Evolutionary conservation across 1,284 basidiomycete genomes (phyloP).

Genomic region (Puccinia triticina): DNA sequence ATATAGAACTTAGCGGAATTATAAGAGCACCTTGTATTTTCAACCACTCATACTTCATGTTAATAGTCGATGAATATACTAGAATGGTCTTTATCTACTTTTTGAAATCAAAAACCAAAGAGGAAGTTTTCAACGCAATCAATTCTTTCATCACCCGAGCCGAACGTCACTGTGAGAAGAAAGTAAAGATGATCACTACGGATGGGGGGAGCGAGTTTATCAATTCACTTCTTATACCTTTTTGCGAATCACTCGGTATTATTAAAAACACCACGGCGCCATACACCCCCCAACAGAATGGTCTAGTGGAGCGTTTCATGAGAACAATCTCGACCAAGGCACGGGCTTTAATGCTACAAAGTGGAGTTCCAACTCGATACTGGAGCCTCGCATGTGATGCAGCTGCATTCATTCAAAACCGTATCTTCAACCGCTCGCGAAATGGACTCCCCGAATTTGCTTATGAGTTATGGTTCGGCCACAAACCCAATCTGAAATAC

Average conservation of each 20-base stretch:
- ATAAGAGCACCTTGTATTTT: no score
- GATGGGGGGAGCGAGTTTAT: conserved; percentile 22
- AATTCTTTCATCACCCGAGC: not conserved
- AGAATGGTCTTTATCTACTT: not conserved
- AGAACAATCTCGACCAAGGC: no score
- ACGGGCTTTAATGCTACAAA: no score
- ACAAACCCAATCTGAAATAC: not conserved
- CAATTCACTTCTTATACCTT: not conserved
- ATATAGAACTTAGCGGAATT: no score
- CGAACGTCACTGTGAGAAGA: not conserved
- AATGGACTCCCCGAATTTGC: not conserved
- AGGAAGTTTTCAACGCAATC: not conserved
- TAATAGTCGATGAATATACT: not conserved
- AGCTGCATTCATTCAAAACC: no score
- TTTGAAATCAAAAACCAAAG: conserved; percentile 1
- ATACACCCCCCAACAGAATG: conserved; percentile 6
- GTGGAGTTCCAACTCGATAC: no score
- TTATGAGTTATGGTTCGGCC: not conserved
- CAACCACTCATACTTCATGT: no score
- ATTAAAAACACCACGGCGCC: not conserved
- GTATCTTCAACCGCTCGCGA: not conserved
- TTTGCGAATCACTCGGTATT: not conserved
- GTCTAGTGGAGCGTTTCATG: no score
- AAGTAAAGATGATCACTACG: conserved; percentile 1
- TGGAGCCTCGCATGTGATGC: no score